These are phyloP conservation scores for Gastrolobium bilobum DNA, from an alignment of 306 rosid genomes.

Conservation along the genomic window DNA sequence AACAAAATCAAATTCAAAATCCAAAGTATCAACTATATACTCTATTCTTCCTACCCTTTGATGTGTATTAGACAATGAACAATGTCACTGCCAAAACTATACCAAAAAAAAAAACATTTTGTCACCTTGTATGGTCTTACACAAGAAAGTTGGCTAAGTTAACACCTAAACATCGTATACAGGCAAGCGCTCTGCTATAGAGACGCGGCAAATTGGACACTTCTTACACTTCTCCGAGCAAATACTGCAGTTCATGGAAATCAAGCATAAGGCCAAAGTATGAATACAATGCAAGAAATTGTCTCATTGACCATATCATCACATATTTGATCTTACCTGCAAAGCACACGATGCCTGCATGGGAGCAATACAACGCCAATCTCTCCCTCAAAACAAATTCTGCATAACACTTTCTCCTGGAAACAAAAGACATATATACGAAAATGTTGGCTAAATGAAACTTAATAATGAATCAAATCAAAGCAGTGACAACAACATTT, in stretches of 20 bases:
- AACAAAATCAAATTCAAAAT: conserved; percentile 48
- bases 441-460: conserved; percentile 30
- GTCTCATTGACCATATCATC: conserved; percentile 24
- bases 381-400: conserved; percentile 94
- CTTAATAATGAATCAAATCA: conserved; percentile 32
- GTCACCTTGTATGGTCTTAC: conserved; percentile 40
- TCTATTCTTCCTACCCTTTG: conserved; percentile 47
- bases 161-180: conserved; percentile 87
- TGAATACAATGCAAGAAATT: conserved; percentile 5
- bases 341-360: conserved; percentile 89
- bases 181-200: conserved; percentile 76
- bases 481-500: conserved; percentile 13
- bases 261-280: conserved; percentile 36
- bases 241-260: conserved; percentile 63
- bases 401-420: conserved; percentile 96
- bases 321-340: conserved; percentile 70
- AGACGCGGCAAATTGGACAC: conserved; percentile 89
- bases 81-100: conserved; percentile 47
- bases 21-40: conserved; percentile 37
- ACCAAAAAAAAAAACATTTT: conserved; percentile 19
- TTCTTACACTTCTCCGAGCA: conserved; percentile 89
- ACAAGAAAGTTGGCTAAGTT: conserved; percentile 47
- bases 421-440: conserved; percentile 36
- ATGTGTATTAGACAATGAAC: conserved; percentile 46
- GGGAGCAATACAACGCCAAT: conserved; percentile 93